Percentiles rank a stretch among this genome's conserved stretches.
phyloP scores from a whole-genome alignment of 2,329 filamentous ascomycete species.

The Alternaria rosae region DNA sequence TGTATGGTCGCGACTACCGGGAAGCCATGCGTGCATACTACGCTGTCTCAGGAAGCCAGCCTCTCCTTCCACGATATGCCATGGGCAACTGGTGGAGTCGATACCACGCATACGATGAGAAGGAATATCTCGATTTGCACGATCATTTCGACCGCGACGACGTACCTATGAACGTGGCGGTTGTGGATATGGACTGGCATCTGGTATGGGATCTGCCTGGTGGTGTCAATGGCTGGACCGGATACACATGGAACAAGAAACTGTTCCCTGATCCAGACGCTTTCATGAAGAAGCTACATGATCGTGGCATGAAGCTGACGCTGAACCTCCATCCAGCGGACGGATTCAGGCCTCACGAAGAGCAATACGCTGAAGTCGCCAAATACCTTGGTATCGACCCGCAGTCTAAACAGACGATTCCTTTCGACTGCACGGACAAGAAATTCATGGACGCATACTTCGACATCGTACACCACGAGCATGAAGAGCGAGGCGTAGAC shows the following conservation, averaged over 20 bases:
- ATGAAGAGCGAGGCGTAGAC: constrained; percentile 65
- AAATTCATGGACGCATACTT: constrained; percentile 67
- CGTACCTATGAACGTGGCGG: constrained; percentile 66
- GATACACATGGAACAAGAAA: constrained; percentile 68
- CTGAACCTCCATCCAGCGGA: constrained; percentile 70
- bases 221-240: constrained; percentile 62
- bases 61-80: constrained; percentile 63
- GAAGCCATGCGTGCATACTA: constrained; percentile 64
- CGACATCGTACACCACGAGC: constrained; percentile 62
- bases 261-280: constrained; percentile 64
- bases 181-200: constrained; percentile 74
- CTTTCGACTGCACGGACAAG: constrained; percentile 63
- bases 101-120: constrained; percentile 65
- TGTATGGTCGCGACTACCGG: constrained; percentile 65
- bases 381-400: constrained; percentile 61
- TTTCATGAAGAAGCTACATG: constrained; percentile 62
- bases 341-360: constrained; percentile 65
- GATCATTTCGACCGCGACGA: constrained; percentile 60
- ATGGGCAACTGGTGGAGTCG: constrained; percentile 73
- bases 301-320: constrained; percentile 61
- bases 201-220: constrained; percentile 53
- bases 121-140: constrained; percentile 66
- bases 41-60: constrained; percentile 63
- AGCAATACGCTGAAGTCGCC: constrained; percentile 64
- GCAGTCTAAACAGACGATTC: constrained; percentile 58